These are phyloP conservation scores for Dianthus caryophyllus DNA, from an alignment of 148 eudicot genomes.

Conservation along the genomic window DNA sequence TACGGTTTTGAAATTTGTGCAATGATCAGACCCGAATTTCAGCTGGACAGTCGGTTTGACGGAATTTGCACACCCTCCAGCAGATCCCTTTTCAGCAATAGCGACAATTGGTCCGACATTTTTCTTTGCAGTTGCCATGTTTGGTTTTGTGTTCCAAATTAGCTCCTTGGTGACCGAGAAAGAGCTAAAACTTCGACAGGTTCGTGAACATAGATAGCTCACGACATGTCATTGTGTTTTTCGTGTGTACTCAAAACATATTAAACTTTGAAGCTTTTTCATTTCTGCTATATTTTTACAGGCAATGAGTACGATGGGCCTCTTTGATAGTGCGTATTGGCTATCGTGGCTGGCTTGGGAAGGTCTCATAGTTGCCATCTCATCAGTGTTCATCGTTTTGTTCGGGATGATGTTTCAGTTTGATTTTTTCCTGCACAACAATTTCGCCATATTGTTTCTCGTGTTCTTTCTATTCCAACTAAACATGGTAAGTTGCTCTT, in stretches of 20 bases:
- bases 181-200: slow-evolving; percentile 97
- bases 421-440: slow-evolving; percentile 78
- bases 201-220: slow-evolving; percentile 6
- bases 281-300: slow-evolving; percentile 24
- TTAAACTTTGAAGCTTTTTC: background rate
- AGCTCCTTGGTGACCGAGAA: slow-evolving; percentile 74
- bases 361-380: slow-evolving; percentile 55
- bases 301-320: slow-evolving; percentile 98
- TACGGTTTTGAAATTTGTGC: background rate
- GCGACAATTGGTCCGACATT: slow-evolving; percentile 71
- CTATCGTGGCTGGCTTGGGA: slow-evolving; percentile 93
- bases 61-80: slow-evolving; percentile 86
- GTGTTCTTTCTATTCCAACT: slow-evolving; percentile 83
- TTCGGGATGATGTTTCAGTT: slow-evolving; percentile 98
- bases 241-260: background rate
- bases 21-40: slow-evolving; percentile 54
- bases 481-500: slow-evolving; percentile 59
- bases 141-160: slow-evolving; percentile 87
- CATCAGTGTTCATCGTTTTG: slow-evolving; percentile 72
- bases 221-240: too few species aligned
- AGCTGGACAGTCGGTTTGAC: slow-evolving; percentile 74
- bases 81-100: slow-evolving; percentile 55
- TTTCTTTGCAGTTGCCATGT: slow-evolving; percentile 89
- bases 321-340: slow-evolving; percentile 96
- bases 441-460: slow-evolving; percentile 64